Percentiles rank a stretch among this genome's conserved stretches.
phyloP scores from a whole-genome alignment of 2,329 filamentous ascomycete species.

The Lasiodiplodia sp. region DNA sequence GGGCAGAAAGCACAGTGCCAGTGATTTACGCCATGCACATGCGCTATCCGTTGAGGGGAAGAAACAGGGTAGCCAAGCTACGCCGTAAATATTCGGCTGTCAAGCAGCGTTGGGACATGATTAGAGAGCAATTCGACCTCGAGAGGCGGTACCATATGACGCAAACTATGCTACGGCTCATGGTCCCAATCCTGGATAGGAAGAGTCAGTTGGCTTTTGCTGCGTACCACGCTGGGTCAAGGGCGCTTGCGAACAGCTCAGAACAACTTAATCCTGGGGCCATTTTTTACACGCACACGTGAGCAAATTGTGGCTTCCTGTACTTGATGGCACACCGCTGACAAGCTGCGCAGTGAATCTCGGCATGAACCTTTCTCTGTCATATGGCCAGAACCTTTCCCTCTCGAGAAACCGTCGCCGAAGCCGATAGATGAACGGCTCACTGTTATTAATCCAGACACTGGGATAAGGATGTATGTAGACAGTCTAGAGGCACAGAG shows the following conservation, averaged over 20 bases:
- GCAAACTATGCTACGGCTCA: background rate
- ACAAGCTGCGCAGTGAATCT: background rate
- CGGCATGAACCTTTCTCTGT: background rate
- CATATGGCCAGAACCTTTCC: constrained; percentile 1
- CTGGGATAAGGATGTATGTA: background rate
- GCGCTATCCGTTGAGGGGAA: background rate
- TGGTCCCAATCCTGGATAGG: background rate
- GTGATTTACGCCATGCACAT: background rate
- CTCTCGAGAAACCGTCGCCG: background rate
- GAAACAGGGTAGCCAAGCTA: background rate
- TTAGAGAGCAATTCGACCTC: background rate
- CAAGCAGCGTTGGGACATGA: background rate
- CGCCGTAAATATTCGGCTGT: background rate
- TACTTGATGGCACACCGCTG: background rate
- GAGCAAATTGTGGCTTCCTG: background rate
- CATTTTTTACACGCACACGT: background rate
- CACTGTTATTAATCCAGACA: background rate
- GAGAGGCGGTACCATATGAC: background rate
- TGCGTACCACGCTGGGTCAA: background rate
- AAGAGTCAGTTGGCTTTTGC: background rate
- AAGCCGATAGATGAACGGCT: background rate
- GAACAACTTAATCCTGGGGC: too few species aligned
- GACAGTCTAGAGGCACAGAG: background rate
- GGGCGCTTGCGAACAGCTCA: background rate
- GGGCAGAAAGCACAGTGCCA: background rate